Evolutionary conservation across 495 filamentous ascomycete genomes (phyloP), one percentile per base, ranked within the genome.

Genomic region (Penicillium paxilli): DNA sequence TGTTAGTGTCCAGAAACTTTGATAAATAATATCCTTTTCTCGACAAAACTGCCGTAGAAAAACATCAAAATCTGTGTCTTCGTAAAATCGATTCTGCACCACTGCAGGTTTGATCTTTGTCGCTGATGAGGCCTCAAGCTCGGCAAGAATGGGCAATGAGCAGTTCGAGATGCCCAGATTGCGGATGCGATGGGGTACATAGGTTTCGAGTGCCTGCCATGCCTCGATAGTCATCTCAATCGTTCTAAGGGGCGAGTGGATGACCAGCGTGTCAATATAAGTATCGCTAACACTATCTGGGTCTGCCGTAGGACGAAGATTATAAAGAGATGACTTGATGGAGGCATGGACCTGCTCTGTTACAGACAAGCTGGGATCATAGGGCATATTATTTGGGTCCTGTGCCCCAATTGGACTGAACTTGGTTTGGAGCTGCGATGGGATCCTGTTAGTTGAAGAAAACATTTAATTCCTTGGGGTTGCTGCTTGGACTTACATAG

Each of bases 1-100:
- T 0, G 83, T 88, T 64, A 94, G 62, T 1, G 87, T 91, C 89
- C 89, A 91, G 70, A 91, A 93, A 19, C 82, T 79, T 65, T 93
- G 88, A 62, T 91, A 93, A 14, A 78, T 63, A 32, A 89, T 83
- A 21, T 72, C 73, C 6, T 80, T 68, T 28, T 81, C 76, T 12
- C 73, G 68, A 60, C 87, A 91, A 64, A 85, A 92, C 0, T 63
- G 62, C 9, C 89, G 80, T 7, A 92, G 56, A 2, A 74, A 65
- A 1, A 74, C 63, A 51, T 93, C 90, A 65, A 81, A 92, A 5
- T 63, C 53, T 4, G 82, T 87, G 2, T 68, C 74, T 2, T 70
- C 69, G 52, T 86, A 80, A 65, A 92, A 89, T 4, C 88, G 81
- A 64, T 93, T 93, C 67, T 94, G 90, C 32, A 93, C 85, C 5